Evolutionary conservation across 1,284 basidiomycete genomes (phyloP).

Genomic region (Apiotrichum mycotoxinovorans): DNA sequence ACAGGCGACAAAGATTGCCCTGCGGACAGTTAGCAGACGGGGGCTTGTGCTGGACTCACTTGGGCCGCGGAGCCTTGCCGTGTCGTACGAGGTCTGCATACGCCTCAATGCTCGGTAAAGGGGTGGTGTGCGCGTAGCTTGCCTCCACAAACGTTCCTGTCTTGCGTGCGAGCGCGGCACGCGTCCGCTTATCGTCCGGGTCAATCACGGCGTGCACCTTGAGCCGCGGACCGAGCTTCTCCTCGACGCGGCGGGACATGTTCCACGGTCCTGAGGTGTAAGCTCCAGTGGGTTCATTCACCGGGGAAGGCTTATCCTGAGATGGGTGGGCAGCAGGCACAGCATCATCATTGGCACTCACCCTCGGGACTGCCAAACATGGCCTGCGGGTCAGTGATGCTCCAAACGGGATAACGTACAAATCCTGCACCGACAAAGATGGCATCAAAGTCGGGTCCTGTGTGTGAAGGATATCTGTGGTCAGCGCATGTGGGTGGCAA

Average conservation of each 20-base stretch:
- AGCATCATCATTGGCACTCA: too few species aligned
- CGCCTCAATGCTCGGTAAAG: slow-evolving; percentile 78
- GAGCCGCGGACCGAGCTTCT: slow-evolving; percentile 84
- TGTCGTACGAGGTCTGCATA: slow-evolving; percentile 53
- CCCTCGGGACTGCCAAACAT: slow-evolving; percentile 48
- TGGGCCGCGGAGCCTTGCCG: slow-evolving; percentile 49
- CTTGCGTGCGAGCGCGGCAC: slow-evolving; percentile 76
- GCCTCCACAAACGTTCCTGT: slow-evolving; percentile 78
- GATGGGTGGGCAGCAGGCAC: too few species aligned
- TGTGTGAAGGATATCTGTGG: slow-evolving; percentile 10
- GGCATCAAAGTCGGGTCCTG: slow-evolving; percentile 19
- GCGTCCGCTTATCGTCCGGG: slow-evolving; percentile 74
- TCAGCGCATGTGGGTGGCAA: not conserved
- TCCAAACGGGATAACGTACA: slow-evolving; percentile 20
- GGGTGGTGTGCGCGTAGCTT: slow-evolving; percentile 81
- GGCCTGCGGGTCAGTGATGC: slow-evolving; percentile 25
- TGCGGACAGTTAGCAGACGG: slow-evolving; percentile 18
- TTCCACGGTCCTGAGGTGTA: slow-evolving; percentile 40
- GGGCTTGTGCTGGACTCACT: slow-evolving; percentile 37
- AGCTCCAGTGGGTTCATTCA: not conserved
- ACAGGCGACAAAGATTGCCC: slow-evolving; percentile 80
- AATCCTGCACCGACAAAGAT: slow-evolving; percentile 40
- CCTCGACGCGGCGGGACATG: slow-evolving; percentile 34
- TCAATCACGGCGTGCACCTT: slow-evolving; percentile 91
- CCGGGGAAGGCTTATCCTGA: not conserved